These are phyloP conservation scores for Pyracantha coccinea DNA, from an alignment of 331 rosid genomes.

Conservation along the genomic window DNA sequence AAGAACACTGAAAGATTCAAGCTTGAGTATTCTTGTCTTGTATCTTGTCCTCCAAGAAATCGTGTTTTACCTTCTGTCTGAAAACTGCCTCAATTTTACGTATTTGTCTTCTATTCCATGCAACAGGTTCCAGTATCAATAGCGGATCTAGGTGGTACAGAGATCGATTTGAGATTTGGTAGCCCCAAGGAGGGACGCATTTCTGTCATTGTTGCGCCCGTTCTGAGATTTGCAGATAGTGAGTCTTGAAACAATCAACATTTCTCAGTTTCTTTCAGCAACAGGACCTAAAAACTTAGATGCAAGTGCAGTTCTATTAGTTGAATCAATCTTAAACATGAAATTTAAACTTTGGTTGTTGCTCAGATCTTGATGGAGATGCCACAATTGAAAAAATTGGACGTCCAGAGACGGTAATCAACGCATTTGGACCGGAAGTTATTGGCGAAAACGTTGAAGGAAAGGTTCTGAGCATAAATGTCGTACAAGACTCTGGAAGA, in stretches of 20 bases:
- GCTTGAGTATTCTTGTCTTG: background rate
- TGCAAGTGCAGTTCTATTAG: background rate
- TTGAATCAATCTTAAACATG: background rate
- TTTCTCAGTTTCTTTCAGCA: background rate
- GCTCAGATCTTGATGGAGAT: slow-evolving; percentile 66
- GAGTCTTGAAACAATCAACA: slow-evolving; percentile 17
- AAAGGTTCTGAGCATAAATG: slow-evolving; percentile 55
- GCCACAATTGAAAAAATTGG: slow-evolving; percentile 82
- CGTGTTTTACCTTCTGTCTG: background rate
- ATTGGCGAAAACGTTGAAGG: slow-evolving; percentile 96
- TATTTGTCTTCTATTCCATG: slow-evolving; percentile 9
- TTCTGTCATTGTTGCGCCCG: slow-evolving; percentile 87
- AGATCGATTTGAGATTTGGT: slow-evolving; percentile 83
- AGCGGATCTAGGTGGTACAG: slow-evolving; percentile 99
- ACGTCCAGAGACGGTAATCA: slow-evolving; percentile 80
- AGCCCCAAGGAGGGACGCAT: slow-evolving; percentile 81
- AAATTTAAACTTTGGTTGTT: background rate
- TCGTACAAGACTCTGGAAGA: slow-evolving; percentile 68
- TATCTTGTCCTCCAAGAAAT: background rate
- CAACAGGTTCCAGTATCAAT: slow-evolving; percentile 91
- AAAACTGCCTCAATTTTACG: background rate
- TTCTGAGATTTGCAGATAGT: slow-evolving; percentile 82
- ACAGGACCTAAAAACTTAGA: background rate
- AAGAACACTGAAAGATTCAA: background rate
- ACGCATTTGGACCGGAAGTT: slow-evolving; percentile 91